These are phyloP conservation scores for Escovopsis weberi DNA, from an alignment of 2,329 filamentous ascomycete species.

Conservation along the genomic window DNA sequence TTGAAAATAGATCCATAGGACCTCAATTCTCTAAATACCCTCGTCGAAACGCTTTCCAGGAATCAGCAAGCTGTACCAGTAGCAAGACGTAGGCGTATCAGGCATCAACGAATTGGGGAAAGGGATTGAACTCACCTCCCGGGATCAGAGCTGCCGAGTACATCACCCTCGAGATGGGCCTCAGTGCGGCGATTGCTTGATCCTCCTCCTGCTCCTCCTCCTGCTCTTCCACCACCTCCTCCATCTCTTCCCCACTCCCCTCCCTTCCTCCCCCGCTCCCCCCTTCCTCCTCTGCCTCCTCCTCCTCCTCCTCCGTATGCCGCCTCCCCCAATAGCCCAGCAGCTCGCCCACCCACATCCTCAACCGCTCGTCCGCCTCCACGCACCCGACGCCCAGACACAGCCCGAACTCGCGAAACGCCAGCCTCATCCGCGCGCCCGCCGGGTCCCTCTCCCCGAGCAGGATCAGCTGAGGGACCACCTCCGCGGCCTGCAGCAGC, in stretches of 20 bases:
- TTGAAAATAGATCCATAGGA: too few species aligned
- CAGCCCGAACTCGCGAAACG: slow-evolving; percentile 41
- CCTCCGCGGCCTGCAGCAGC: slow-evolving; percentile 5
- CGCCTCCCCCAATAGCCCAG: slow-evolving; percentile 19
- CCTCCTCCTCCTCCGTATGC: too few species aligned
- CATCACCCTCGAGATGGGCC: slow-evolving; percentile 42
- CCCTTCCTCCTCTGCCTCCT: slow-evolving; percentile 7
- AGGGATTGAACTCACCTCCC: slow-evolving; percentile 30
- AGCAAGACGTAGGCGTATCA: neutral
- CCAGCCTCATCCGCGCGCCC: slow-evolving; percentile 17
- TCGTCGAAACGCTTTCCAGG: slow-evolving; percentile 3
- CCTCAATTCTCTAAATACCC: slow-evolving; percentile 1
- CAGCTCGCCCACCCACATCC: slow-evolving; percentile 12
- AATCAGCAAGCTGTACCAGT: neutral
- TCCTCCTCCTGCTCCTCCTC: slow-evolving; percentile 13
- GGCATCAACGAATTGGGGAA: neutral
- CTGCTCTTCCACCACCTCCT: too few species aligned
- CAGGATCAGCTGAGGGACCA: too few species aligned
- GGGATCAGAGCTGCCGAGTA: slow-evolving; percentile 40
- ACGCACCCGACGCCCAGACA: slow-evolving; percentile 32
- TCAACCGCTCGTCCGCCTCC: slow-evolving; percentile 18
- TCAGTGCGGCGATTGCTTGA: slow-evolving; percentile 23
- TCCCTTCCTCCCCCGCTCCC: slow-evolving; percentile 4
- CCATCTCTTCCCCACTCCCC: too few species aligned
- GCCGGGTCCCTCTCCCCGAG: too few species aligned